phyloP scores from a whole-genome alignment of 2,329 filamentous ascomycete genomes.

The Phialophora tarda region DNA sequence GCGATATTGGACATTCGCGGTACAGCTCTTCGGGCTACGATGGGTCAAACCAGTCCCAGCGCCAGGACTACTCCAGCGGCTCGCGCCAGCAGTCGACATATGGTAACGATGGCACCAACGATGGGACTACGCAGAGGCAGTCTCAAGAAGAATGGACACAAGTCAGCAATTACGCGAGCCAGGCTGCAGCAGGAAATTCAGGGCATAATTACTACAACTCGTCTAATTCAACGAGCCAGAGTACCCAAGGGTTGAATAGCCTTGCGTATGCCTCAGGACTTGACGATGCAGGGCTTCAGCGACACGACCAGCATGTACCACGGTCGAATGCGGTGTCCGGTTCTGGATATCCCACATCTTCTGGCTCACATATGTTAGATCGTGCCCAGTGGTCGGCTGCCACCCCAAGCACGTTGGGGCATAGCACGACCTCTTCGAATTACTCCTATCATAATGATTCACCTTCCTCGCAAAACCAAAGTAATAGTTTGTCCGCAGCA shows the following conservation, averaged over 20 bases:
- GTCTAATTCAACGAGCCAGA: constrained; percentile 15
- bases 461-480: constrained; percentile 25
- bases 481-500: constrained; percentile 24
- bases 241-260: constrained; percentile 36
- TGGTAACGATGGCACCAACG: constrained; percentile 21
- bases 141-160: constrained; percentile 25
- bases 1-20: constrained; percentile 24
- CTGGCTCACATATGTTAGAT: constrained; percentile 14
- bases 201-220: constrained; percentile 19
- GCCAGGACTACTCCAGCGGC: constrained; percentile 25
- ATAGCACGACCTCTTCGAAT: constrained; percentile 12
- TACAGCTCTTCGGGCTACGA: constrained; percentile 32
- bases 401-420: constrained; percentile 15
- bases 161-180: constrained; percentile 8
- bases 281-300: constrained; percentile 28
- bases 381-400: constrained; percentile 27
- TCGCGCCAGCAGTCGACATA: constrained; percentile 20
- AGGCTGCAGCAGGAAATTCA: constrained; percentile 14
- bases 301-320: constrained; percentile 20
- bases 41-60: constrained; percentile 29
- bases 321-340: constrained; percentile 6
- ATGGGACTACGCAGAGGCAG: constrained; percentile 6
- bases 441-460: constrained; percentile 22
- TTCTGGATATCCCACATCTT: constrained; percentile 5
- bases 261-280: constrained; percentile 40